Conservation (phyloP, 2,329 filamentous ascomycete genomes). For the Blastomyces parvus region DNA sequence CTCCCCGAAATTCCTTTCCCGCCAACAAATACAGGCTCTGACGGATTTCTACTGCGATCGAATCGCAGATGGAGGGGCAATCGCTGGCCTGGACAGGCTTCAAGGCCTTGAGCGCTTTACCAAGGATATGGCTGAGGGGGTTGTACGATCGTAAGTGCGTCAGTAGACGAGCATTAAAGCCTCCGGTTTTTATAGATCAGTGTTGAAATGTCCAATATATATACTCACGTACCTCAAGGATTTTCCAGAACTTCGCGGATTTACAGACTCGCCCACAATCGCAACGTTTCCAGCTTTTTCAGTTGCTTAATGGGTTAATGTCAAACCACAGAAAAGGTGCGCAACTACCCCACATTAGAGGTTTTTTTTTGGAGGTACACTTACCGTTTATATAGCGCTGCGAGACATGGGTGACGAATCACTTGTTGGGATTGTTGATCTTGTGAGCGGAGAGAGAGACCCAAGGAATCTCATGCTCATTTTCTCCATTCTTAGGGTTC, state of each 20-base stretch:
- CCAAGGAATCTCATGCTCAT: constrained; percentile 61
- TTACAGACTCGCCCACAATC: constrained; percentile 53
- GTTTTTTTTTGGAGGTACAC: background rate
- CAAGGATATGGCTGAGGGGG: constrained; percentile 44
- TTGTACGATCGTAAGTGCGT: constrained; percentile 43
- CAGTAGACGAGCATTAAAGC: background rate
- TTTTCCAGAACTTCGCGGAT: constrained; percentile 46
- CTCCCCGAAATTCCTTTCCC: constrained; percentile 46
- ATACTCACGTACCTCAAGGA: constrained; percentile 23
- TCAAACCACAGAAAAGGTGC: constrained; percentile 50
- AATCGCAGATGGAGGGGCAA: constrained; percentile 53
- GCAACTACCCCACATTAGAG: constrained; percentile 6
- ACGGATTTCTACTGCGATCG: constrained; percentile 56
- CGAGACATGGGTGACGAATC: constrained; percentile 51
- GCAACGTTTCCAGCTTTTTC: constrained; percentile 55
- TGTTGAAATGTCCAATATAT: background rate
- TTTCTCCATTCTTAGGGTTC: constrained; percentile 56
- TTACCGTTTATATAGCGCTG: constrained; percentile 33
- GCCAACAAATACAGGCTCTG: constrained; percentile 54
- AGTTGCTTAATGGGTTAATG: constrained; percentile 53
- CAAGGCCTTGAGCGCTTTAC: constrained; percentile 54
- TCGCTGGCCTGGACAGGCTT: constrained; percentile 49
- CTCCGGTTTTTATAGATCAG: background rate
- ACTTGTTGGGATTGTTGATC: constrained; percentile 51
- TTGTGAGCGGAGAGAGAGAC: constrained; percentile 60